Conservation (phyloP, 805 yeast species). For the Candida odintsovae region DNA sequence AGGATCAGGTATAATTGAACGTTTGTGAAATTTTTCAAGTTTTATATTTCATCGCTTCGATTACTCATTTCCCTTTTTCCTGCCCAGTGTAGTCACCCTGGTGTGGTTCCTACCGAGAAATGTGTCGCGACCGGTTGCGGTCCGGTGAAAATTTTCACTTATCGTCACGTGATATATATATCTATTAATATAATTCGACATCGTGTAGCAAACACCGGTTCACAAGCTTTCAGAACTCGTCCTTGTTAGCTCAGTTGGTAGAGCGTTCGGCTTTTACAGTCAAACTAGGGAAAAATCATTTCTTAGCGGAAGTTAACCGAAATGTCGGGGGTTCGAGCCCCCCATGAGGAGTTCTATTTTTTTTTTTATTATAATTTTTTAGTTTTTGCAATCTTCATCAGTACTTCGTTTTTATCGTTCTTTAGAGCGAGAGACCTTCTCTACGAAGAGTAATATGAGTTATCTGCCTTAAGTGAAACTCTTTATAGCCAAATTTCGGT, state of each 20-base stretch:
- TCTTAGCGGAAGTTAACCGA: conserved; percentile 7
- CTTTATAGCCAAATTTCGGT: no score
- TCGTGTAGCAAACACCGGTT: background rate
- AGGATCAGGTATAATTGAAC: background rate
- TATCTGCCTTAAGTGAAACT: no score
- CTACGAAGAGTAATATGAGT: no score
- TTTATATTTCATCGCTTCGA: background rate
- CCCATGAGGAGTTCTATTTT: conserved; percentile 8
- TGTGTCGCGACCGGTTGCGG: background rate
- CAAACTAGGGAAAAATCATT: conserved; percentile 2
- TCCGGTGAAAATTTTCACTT: background rate
- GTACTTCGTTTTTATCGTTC: background rate
- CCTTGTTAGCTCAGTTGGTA: conserved; percentile 10
- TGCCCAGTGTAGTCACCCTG: background rate
- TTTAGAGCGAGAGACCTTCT: no score
- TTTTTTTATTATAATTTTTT: no score
- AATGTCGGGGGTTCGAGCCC: conserved; percentile 10
- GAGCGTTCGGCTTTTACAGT: conserved; percentile 9
- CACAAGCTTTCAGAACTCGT: conserved; percentile 3
- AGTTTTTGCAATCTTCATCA: background rate
- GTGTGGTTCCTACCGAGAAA: background rate
- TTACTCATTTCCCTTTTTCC: background rate
- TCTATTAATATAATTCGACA: no score
- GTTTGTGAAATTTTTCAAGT: background rate
- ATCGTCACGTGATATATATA: no score